phyloP scores from a whole-genome alignment of 345 rosid genomes.

The Populus deltoides region DNA sequence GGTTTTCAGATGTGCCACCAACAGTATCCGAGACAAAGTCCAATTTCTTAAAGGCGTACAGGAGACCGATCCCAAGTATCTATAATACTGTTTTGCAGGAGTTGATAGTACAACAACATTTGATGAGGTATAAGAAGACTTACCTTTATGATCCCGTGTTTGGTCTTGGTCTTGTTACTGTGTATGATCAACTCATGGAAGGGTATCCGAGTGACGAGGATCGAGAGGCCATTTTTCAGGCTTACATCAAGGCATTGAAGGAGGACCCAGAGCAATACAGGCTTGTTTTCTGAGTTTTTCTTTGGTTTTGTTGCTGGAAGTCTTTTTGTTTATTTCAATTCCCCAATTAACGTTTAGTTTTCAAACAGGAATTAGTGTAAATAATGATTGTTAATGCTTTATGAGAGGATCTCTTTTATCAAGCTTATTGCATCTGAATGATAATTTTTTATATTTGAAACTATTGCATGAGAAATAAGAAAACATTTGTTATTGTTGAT shows the following conservation, averaged over 20 bases:
- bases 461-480: not conserved
- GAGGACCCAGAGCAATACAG: constrained; percentile 94
- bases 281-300: constrained; percentile 33
- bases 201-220: constrained; percentile 94
- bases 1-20: constrained; percentile 71
- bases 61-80: constrained; percentile 87
- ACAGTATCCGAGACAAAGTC: constrained; percentile 86
- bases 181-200: constrained; percentile 95
- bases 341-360: not conserved
- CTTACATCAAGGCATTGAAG: constrained; percentile 68
- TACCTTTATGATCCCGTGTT: constrained; percentile 81
- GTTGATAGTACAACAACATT: constrained; percentile 91
- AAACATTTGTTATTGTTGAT: not conserved
- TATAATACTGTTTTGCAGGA: constrained; percentile 86
- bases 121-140: constrained; percentile 82
- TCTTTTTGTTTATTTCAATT: not conserved
- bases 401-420: not conserved
- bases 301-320: not conserved
- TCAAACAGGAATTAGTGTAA: not conserved
- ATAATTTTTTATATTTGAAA: not conserved
- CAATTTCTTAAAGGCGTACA: constrained; percentile 73
- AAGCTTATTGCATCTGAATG: not conserved
- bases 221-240: constrained; percentile 78
- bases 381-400: not conserved
- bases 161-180: constrained; percentile 95